Evolutionary conservation across 345 rosid species (phyloP).

Genomic region (Acer negundo): DNA sequence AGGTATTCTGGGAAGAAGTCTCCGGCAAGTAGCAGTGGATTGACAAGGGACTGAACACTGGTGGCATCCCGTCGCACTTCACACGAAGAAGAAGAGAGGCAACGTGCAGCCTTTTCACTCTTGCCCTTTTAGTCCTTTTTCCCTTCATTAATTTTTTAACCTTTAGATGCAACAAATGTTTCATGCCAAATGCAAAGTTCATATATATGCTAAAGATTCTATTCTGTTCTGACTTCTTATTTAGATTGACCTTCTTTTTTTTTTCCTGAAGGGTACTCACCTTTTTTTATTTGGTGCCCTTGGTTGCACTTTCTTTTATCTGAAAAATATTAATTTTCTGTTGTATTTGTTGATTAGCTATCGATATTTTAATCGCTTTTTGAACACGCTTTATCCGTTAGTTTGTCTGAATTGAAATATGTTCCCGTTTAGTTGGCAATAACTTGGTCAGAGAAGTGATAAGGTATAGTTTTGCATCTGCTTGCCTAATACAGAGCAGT

Average conservation of each 20-base stretch:
- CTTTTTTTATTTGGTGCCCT: background rate
- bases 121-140: constrained; percentile 1
- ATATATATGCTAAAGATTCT: constrained; percentile 7
- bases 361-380: background rate
- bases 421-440: background rate
- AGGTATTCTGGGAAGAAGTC: constrained; percentile 39
- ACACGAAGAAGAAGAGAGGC: background rate
- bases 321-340: background rate
- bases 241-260: background rate
- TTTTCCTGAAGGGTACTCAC: background rate
- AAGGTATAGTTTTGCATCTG: too few species aligned
- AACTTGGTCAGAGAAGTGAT: too few species aligned
- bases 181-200: constrained; percentile 13
- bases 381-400: background rate
- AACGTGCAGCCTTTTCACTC: constrained; percentile 10
- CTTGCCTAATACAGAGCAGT: too few species aligned
- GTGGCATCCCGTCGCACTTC: background rate
- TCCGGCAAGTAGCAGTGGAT: constrained; percentile 34
- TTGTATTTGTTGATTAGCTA: background rate
- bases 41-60: constrained; percentile 35
- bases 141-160: background rate
- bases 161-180: constrained; percentile 9
- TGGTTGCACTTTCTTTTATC: background rate
- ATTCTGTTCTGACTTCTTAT: background rate
- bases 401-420: background rate